Evolutionary conservation across 192 early-diverging fungal genomes (phyloP).

Genomic region (Umbelopsis sp.): DNA sequence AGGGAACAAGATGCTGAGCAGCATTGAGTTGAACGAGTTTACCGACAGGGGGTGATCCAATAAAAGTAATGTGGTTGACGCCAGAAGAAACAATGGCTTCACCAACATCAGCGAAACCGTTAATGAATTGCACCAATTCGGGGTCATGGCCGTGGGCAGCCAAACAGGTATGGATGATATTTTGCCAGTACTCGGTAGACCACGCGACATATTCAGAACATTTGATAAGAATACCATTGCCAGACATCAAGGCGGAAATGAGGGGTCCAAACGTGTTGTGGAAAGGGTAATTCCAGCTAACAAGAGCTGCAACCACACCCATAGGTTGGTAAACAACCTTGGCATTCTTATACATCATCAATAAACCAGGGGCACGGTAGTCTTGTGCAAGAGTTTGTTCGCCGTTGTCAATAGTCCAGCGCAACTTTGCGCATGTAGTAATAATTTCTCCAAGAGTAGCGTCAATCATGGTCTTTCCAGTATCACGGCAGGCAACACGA

Average conservation of each 20-base stretch:
- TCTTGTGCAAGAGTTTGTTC: conserved; percentile 70
- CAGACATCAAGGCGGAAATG: conserved; percentile 80
- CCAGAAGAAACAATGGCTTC: conserved; percentile 66
- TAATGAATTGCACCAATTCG: conserved; percentile 78
- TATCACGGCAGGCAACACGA: conserved; percentile 71
- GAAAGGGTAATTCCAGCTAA: conserved; percentile 91
- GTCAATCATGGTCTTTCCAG: conserved; percentile 85
- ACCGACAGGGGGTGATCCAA: conserved; percentile 84
- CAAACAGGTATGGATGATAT: conserved; percentile 67
- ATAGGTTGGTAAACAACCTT: conserved; percentile 79
- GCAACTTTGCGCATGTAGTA: conserved; percentile 74
- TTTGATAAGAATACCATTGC: conserved; percentile 87
- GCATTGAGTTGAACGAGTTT: conserved; percentile 75
- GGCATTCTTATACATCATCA: conserved; percentile 79
- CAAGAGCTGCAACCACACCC: conserved; percentile 80
- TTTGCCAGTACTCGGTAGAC: conserved; percentile 70
- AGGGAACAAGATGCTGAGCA: conserved; percentile 74
- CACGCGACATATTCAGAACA: conserved; percentile 85
- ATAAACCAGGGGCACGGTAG: conserved; percentile 63
- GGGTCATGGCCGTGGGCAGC: conserved; percentile 73
- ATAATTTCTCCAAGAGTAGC: conserved; percentile 84
- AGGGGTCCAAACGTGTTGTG: conserved; percentile 80
- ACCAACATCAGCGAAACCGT: conserved; percentile 83
- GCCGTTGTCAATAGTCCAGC: conserved; percentile 81
- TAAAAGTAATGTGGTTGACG: conserved; percentile 83